Base-by-base conservation (phyloP, 495 filamentous ascomycete species). In the Penicillium tannophilum region DNA sequence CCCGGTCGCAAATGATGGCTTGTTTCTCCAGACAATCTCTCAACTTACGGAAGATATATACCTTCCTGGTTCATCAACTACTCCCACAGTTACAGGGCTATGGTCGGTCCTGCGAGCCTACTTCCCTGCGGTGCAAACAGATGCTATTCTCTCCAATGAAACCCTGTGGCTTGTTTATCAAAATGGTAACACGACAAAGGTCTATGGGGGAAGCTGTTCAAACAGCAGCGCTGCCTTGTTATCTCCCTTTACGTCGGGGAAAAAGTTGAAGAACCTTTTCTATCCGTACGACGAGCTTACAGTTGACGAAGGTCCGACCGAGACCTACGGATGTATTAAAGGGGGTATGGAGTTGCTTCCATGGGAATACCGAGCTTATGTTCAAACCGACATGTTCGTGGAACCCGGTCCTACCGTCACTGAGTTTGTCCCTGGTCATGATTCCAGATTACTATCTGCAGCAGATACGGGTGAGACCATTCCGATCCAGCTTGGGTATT, bases 151-250 rank as follows among this genome's bases (percentile, higher is more conserved):
- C 5, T 76, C 78, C 5, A 85, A 87, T 36, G 77, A 83, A 54
- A 74, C 79, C 0, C 76, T 90, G 5, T 90, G 88, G 88, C 67
- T 90, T 11, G 72, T 91, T 1, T 90, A 88, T 63, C 79, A 83
- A 33, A 91, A 91, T 64, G 77, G 78, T 31, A 82, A 86, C 63
- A 68, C 70, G 9, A 77, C 77, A 1, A 78, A 77, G 16, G 78
- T 72, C 1, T 90, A 87, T 66, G 70, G 72, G 1, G 89, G 88
- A 54, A 77, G 88, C 56, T 90, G 88, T 67, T 71, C 53, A 50
- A 71, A 82, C 63, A 67, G 20, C 54, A 52, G 68, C 16, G 57
- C 67, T 4, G 82, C 83, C 1, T 73, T 90, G 43, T 70, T 90
- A 53, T 74, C 87, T 16, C 84, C 88, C 0, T 90, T 86, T 58